phyloP scores from a whole-genome alignment of 306 rosid genomes.

The Notholithocarpus densiflorus region DNA sequence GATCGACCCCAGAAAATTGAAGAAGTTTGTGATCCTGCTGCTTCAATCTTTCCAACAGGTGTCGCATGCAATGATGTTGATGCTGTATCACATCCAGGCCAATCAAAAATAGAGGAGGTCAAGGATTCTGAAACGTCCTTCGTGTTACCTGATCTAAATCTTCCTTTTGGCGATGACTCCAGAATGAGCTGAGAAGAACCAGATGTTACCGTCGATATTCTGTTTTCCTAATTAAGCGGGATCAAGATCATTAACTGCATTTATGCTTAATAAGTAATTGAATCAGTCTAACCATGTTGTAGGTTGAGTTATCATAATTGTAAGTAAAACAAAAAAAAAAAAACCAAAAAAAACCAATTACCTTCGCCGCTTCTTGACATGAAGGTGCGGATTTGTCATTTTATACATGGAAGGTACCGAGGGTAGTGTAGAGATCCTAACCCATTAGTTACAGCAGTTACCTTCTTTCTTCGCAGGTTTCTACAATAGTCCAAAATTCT shows the following conservation, averaged over 20 bases:
- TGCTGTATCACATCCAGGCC: conserved; percentile 9
- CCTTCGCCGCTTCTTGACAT: conserved; percentile 23
- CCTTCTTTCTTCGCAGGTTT: conserved; percentile 25
- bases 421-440: conserved; percentile 46
- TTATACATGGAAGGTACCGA: conserved; percentile 26
- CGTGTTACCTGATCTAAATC: conserved; percentile 80
- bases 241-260: conserved; percentile 19
- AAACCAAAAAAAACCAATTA: conserved; percentile 19
- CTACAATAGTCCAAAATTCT: conserved; percentile 24
- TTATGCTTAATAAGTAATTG: conserved; percentile 27
- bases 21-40: conserved; percentile 18
- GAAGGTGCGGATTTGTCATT: conserved; percentile 21
- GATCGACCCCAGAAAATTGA: conserved; percentile 17
- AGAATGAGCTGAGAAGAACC: conserved; percentile 27
- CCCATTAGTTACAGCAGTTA: conserved; percentile 26
- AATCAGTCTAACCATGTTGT: conserved; percentile 28
- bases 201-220: conserved; percentile 20
- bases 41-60: conserved; percentile 2
- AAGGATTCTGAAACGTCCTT: conserved; percentile 35
- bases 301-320: conserved; percentile 43
- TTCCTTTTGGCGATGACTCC: conserved; percentile 50
- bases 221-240: conserved; percentile 19
- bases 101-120: conserved; percentile 35
- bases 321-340: conserved; percentile 13
- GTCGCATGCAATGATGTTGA: conserved; percentile 15